These are phyloP conservation scores for Xylogone sp. DNA, from an alignment of 2,329 filamentous ascomycete genomes.

Conservation along the genomic window DNA sequence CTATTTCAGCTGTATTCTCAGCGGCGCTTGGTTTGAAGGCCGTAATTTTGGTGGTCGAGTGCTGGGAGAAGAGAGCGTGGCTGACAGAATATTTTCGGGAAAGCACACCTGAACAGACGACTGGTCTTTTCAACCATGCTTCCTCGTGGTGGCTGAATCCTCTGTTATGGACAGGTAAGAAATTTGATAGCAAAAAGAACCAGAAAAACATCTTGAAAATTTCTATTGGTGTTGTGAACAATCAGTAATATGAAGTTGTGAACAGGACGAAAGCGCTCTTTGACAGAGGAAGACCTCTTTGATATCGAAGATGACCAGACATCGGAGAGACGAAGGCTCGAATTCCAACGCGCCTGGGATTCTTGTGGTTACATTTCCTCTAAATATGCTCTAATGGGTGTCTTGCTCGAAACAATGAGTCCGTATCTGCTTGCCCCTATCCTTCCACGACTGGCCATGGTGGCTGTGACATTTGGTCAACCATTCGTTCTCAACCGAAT, in stretches of 20 bases:
- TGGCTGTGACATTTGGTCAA: slow-evolving; percentile 40
- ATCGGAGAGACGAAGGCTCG: no score
- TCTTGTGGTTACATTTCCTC: no score
- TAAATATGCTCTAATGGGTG: slow-evolving; percentile 3
- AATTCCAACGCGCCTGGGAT: no score
- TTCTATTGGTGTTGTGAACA: no score
- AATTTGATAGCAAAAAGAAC: no score
- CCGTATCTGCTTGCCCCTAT: slow-evolving; percentile 29
- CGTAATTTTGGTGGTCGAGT: slow-evolving; percentile 34
- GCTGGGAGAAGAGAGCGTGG: slow-evolving; percentile 23
- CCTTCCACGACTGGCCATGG: slow-evolving; percentile 33
- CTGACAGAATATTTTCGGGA: slow-evolving; percentile 6
- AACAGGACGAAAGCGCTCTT: no score
- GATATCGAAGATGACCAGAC: no score
- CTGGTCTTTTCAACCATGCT: slow-evolving; percentile 30
- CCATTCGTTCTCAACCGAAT: slow-evolving; percentile 39
- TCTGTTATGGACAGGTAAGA: no score
- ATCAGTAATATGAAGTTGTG: no score
- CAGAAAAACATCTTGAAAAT: no score
- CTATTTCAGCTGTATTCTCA: slow-evolving; percentile 25
- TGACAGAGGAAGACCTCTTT: no score
- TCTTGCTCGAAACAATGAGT: slow-evolving; percentile 22
- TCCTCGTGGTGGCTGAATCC: slow-evolving; percentile 32
- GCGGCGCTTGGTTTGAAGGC: slow-evolving; percentile 24
- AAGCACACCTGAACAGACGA: slow-evolving; percentile 28